Base-by-base conservation (phyloP, 345 rosid species). In the Murraya koenigii region DNA sequence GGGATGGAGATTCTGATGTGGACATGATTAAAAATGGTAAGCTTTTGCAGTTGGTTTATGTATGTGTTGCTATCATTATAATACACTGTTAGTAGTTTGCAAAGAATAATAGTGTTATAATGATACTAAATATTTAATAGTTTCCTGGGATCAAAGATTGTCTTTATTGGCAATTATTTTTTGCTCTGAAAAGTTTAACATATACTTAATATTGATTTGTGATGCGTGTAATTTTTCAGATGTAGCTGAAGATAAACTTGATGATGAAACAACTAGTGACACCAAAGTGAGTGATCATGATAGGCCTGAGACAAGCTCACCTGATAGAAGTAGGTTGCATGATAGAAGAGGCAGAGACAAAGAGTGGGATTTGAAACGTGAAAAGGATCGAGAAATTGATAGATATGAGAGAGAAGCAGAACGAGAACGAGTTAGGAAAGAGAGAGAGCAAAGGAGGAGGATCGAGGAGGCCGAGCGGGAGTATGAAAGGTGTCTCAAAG, bases 391-490 rank as follows among this genome's bases (percentile, higher is more conserved):
- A 61, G 98, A 94, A 84, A 76, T 92, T 73, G 97, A 92, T 77
- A 91, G 97, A 81, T 84, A 90, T 72, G 98, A 94, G 83, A 90
- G 95, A 83, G 98, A 92, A 83, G 90, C 97, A 63, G 99, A 94
- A 76, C 85, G 97, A 75, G 99, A 94, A 83, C 84, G 94, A 38
- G 70, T 85, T 55, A 88, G 98, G 85, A 92, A 92, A 83, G 99
- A 92, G 87, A 92, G 98, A 84, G 99, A 96, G 84, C 95, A 85
- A 80, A 91, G 91, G 81, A 90, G 97, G 87, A 94, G 90, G 88
- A 77, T 89, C 72, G 97, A 91, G 85, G 99, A 92, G 60, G 97
- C 93, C 20, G 98, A 96, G 81, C 94, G 97, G 23, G 98, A 88
- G 69, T 96, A 88, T 86, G 98, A 91, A 82, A 80, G 87, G 79